Base-by-base conservation (phyloP, 257 asterid genomes). In the Lycium ferocissimum region DNA sequence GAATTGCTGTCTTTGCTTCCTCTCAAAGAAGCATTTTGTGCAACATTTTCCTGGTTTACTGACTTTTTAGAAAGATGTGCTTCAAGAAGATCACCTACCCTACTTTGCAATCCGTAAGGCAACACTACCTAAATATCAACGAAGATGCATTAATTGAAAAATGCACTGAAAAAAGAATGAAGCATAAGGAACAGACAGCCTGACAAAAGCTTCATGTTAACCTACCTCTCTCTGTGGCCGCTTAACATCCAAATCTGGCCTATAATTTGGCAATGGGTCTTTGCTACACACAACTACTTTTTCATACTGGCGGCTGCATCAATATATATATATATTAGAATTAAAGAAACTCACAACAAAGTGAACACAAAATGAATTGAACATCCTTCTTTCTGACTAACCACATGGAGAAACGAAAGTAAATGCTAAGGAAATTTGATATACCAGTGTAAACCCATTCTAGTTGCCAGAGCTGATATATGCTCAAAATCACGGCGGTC, bases 221-320 rank as follows among this genome's bases (percentile, higher is more conserved):
- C 58, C 80, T 88, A 96, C 99, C 98, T 93, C 99, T 86, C 99
- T 92, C 83, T 94, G 98, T 26, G 99, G 99, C 66, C 98, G 96
- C 92, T 92, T 96, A 87, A 61, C 88, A 89, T 96, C 99, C 91
- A 96, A 88, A 91, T 96, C 99, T 53, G 99, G 86, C 90, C 99
- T 91, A 89, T 96, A 96, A 86, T 96, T 94, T 84, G 99, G 98
- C 91, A 96, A 89, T 54, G 96, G 97, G 61, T 86, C 92, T 91
- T 94, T 96, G 87, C 99, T 94, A 82, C 93, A 86, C 61, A 92
- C 98, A 84, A 96, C 90, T 51, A 89, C 93, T 89, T 91, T 93
- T 10, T 82, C 92, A 90, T 92, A 96, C 85, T 89, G 98, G 62
- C 90, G 92, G 86, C 99, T 95, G 98, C 93, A 91, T 84, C 65